Conservation (phyloP, 1,284 basidiomycete species). For the Heterobasidion irregulare region DNA sequence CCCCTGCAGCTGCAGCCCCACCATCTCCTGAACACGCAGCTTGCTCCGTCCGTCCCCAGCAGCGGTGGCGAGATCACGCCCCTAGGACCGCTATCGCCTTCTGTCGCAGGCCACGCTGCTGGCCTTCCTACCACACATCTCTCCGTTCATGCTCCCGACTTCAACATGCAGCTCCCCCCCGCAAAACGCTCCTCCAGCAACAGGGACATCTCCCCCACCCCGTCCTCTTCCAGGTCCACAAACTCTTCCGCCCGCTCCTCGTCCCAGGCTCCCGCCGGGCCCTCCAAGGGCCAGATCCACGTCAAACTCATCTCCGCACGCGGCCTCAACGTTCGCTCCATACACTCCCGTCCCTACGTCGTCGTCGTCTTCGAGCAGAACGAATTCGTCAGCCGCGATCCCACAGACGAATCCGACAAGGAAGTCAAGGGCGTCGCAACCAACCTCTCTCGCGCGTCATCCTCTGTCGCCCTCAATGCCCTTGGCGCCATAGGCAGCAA, state of each 20-base stretch:
- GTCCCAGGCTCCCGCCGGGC: constrained; percentile 18
- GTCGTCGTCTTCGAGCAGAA: constrained; percentile 99
- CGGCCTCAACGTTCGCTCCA: constrained; percentile 68
- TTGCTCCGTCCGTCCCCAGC: constrained; percentile 14
- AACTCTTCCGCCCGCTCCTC: constrained; percentile 24
- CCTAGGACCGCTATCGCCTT: constrained; percentile 22
- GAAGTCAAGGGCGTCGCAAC: constrained; percentile 78
- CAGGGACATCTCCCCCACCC: constrained; percentile 20
- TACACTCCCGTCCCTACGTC: constrained; percentile 80
- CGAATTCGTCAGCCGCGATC: constrained; percentile 94
- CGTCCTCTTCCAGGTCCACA: constrained; percentile 24
- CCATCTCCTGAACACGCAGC: constrained; percentile 28
- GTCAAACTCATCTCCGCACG: constrained; percentile 94
- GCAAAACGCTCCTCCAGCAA: constrained; percentile 24
- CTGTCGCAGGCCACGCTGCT: constrained; percentile 34
- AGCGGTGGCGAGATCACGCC: constrained; percentile 19
- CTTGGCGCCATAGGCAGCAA: constrained; percentile 63
- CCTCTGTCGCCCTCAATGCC: constrained; percentile 55
- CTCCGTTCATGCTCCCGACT: constrained; percentile 73
- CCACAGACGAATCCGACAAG: constrained; percentile 79
- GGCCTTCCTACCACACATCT: constrained; percentile 66
- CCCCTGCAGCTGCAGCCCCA: constrained; percentile 8
- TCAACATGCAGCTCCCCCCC: constrained; percentile 61
- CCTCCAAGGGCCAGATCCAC: constrained; percentile 78
- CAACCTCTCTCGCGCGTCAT: constrained; percentile 47